phyloP scores from a whole-genome alignment of 1,139 yeast genomes.

The Suzukiozyma palmioleophila region DNA sequence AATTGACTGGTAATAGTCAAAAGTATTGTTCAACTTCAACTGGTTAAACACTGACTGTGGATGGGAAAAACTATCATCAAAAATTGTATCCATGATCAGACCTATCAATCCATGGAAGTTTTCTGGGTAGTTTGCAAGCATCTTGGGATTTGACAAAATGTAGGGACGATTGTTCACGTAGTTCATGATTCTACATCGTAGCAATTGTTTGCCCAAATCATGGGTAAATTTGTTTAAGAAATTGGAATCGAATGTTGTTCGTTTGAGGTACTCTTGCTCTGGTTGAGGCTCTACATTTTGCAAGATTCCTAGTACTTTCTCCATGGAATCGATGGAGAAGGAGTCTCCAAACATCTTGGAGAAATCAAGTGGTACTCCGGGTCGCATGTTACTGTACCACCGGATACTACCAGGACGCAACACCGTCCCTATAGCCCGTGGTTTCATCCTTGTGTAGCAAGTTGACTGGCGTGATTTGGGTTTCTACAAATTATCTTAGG shows the following conservation, averaged over 20 bases:
- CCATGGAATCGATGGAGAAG: slow-evolving; percentile 2
- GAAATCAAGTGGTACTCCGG: not conserved
- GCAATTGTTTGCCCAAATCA: not conserved
- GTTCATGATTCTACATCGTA: slow-evolving; percentile 1
- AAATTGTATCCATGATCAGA: not conserved
- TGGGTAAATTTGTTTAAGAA: slow-evolving; percentile 1
- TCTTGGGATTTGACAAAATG: not conserved
- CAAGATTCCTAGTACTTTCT: not conserved
- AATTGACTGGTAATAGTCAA: slow-evolving; percentile 2
- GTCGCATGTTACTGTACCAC: not conserved
- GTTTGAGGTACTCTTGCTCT: not conserved
- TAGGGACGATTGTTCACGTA: not conserved
- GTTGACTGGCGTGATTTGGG: no score
- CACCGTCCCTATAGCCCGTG: not conserved
- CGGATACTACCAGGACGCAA: not conserved
- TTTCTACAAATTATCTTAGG: no score
- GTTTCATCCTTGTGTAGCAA: not conserved
- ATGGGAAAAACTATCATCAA: not conserved
- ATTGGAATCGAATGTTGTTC: not conserved
- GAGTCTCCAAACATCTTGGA: slow-evolving; percentile 1
- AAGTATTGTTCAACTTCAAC: not conserved
- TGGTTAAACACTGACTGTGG: slow-evolving; percentile 1
- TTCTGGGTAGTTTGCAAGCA: not conserved
- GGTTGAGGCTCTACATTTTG: not conserved
- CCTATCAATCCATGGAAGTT: slow-evolving; percentile 1